Conservation (phyloP, 305 asterid genomes). For the Andrographis paniculata region DNA sequence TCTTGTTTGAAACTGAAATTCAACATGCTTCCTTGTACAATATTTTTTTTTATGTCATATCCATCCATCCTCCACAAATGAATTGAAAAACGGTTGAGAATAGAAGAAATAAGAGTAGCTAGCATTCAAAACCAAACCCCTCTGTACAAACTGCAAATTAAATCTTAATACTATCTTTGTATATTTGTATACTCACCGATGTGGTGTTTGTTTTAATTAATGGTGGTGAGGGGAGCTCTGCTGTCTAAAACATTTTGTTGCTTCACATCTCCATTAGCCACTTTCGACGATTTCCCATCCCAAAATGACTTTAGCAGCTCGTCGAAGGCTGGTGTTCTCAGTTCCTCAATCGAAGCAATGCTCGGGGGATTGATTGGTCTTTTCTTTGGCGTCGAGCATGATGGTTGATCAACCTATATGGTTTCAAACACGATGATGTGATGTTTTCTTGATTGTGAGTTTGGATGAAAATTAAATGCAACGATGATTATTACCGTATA, state of each 20-base stretch:
- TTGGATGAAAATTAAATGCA: background rate
- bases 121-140: too few species aligned
- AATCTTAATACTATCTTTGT: too few species aligned
- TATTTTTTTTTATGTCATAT: too few species aligned
- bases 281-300: constrained; percentile 74
- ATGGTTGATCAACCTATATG: constrained; percentile 92
- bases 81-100: background rate
- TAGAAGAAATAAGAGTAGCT: too few species aligned
- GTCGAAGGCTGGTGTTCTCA: constrained; percentile 77
- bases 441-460: too few species aligned
- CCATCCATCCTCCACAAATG: too few species aligned
- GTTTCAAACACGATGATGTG: background rate
- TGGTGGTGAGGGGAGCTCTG: constrained; percentile 80
- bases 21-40: too few species aligned
- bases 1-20: too few species aligned
- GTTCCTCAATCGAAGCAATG: constrained; percentile 73
- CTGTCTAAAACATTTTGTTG: constrained; percentile 50
- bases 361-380: constrained; percentile 74
- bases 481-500: constrained; percentile 40
- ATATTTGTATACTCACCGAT: too few species aligned
- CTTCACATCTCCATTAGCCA: constrained; percentile 69
- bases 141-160: constrained; percentile 27
- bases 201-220: constrained; percentile 37
- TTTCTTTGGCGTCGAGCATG: constrained; percentile 81
- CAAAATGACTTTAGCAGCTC: constrained; percentile 74